phyloP scores from a whole-genome alignment of 768 basidiomycete genomes.

The Trametes elegans region DNA sequence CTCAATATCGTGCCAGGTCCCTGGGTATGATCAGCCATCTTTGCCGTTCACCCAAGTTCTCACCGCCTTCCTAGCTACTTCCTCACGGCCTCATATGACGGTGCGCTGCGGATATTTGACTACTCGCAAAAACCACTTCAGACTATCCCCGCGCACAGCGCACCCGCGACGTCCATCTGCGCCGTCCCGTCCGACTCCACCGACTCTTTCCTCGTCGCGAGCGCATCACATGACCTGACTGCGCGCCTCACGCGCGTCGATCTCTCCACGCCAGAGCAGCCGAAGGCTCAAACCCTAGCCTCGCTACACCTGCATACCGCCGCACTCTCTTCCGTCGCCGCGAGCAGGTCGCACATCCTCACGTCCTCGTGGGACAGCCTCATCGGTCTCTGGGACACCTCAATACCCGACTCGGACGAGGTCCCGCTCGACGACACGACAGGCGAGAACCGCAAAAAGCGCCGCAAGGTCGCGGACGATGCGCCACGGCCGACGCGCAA shows the following conservation, averaged over 20 bases:
- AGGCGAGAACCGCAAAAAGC: constrained; percentile 51
- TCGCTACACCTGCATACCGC: constrained; percentile 83
- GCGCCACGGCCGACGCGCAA: constrained; percentile 49
- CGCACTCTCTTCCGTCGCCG: constrained; percentile 69
- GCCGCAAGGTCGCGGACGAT: constrained; percentile 47
- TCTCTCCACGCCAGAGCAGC: constrained; percentile 19
- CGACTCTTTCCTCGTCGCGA: constrained; percentile 50
- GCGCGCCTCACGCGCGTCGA: constrained; percentile 49
- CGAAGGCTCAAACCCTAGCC: constrained; percentile 41
- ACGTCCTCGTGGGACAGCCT: constrained; percentile 88
- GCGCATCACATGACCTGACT: constrained; percentile 77
- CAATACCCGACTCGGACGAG: constrained; percentile 62
- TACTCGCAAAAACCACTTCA: constrained; percentile 58
- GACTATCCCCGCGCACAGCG: constrained; percentile 51
- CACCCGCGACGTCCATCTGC: constrained; percentile 67
- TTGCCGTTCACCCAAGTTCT: background rate
- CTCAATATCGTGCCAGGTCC: constrained; percentile 59
- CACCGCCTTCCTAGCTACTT: constrained; percentile 49
- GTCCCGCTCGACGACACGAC: constrained; percentile 40
- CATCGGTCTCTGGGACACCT: constrained; percentile 78
- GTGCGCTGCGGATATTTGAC: constrained; percentile 69
- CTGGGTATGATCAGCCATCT: constrained; percentile 39
- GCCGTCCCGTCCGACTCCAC: constrained; percentile 41
- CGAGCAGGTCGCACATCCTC: constrained; percentile 60
- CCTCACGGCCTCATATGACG: constrained; percentile 81